A percentile compares a stretch with the other conserved stretches of the same genome.
These are phyloP conservation scores for Hansfordia pulvinata DNA, from an alignment of 2,329 filamentous ascomycete genomes.

Conservation along the genomic window DNA sequence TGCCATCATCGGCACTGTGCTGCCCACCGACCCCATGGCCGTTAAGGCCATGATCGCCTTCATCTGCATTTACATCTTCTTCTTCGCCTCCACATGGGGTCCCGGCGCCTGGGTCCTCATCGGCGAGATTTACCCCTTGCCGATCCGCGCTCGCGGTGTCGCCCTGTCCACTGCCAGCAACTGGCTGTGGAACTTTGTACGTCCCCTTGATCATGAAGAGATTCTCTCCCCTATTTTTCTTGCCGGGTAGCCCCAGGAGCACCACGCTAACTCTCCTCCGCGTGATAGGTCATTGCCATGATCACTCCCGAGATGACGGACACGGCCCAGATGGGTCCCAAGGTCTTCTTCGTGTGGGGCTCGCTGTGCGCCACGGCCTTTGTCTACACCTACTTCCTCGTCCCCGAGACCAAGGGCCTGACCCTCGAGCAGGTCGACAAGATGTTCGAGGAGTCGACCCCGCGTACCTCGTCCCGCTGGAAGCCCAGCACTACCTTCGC, in stretches of 20 bases:
- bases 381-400: slow-evolving; percentile 58
- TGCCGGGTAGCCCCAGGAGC: slow-evolving; percentile 3
- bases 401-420: slow-evolving; percentile 64
- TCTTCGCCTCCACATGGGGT: slow-evolving; percentile 83
- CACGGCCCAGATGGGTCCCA: slow-evolving; percentile 42
- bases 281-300: slow-evolving; percentile 38
- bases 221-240: neutral
- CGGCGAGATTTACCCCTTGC: slow-evolving; percentile 81
- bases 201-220: neutral
- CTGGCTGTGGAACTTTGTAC: slow-evolving; percentile 73
- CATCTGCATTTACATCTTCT: slow-evolving; percentile 88
- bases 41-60: slow-evolving; percentile 68
- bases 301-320: slow-evolving; percentile 63
- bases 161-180: slow-evolving; percentile 78
- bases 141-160: slow-evolving; percentile 78
- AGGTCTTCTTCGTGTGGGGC: slow-evolving; percentile 68
- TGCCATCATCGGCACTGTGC: slow-evolving; percentile 51
- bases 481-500: slow-evolving; percentile 59
- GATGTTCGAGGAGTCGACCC: slow-evolving; percentile 80
- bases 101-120: slow-evolving; percentile 72
- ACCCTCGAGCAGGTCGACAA: slow-evolving; percentile 70
- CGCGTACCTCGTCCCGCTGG: slow-evolving; percentile 66
- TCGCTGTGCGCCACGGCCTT: slow-evolving; percentile 45
- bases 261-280: neutral
- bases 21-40: slow-evolving; percentile 30